Evolutionary conservation across 768 basidiomycete species (phyloP), one percentile per base, ranked within the genome.

Genomic region (Leccinum barrowsii): DNA sequence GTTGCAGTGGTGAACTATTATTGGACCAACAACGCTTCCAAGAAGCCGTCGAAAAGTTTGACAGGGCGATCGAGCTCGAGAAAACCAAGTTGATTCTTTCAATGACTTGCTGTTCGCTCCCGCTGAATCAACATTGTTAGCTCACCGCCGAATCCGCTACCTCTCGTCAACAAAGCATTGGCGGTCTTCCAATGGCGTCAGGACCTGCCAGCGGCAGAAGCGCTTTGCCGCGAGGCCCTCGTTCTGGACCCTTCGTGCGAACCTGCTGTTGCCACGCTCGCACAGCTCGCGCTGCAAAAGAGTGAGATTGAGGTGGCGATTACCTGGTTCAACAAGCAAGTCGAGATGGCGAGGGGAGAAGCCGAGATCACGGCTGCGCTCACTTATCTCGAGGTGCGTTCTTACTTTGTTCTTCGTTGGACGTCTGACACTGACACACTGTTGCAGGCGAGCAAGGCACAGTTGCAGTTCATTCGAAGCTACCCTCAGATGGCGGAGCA

Each of bases 101-200:
- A 5, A n/a, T 11, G 0, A 5, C 49, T 10, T 11, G n/a, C 5
- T 8, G 8, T 46, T 5, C 8, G 19, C 54, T 34, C 19, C 40
- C 4, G 46, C 52, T 65, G 32, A 58, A 19, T 37, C 7, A 4
- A 12, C 24, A n/a, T 30, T 4, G 68, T 64, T 60, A 77, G 58
- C 67, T 83, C 67, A 68, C 87, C 80, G 24, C 76, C 77, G 54
- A 99, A 98, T 71, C 96, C 97, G 22, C 81, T 98, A 3, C 90
- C 96, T 0, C 78, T 96, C 47, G 94, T 98, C 55, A 99, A 99
- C 85, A 97, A 96, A 71, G 94, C 95, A n/a, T 87, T 98, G 21
- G 90, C 94, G 0, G 68, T 98, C 50, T 98, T 87, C 82, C 97
- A 98, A 76, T 94, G 90, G 90, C 91, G 92, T 72, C 90, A 96